phyloP scores from a whole-genome alignment of 1,284 basidiomycete species.

The Phaffia rhodozyma region DNA sequence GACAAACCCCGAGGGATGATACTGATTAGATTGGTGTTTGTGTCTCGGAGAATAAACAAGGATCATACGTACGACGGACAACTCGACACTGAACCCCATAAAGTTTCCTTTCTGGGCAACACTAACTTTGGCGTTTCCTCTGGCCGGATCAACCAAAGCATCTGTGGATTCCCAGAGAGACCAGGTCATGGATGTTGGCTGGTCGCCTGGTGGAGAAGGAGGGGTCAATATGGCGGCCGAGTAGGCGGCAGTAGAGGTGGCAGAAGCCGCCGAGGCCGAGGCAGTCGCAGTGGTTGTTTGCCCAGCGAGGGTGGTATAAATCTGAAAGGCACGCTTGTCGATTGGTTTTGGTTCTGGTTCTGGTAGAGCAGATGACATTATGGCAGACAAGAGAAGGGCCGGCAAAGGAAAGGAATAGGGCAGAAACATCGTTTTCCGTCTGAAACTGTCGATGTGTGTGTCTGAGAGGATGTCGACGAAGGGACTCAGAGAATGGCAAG shows the following conservation, averaged over 20 bases:
- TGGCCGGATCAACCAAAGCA: background rate
- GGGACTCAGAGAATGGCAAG: too few species aligned
- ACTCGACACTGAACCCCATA: constrained; percentile 14
- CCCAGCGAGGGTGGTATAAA: constrained; percentile 11
- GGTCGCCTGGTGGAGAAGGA: background rate
- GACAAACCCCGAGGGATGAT: background rate
- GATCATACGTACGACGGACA: background rate
- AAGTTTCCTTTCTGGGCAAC: constrained; percentile 16
- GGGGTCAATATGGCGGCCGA: background rate
- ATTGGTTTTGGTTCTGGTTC: background rate
- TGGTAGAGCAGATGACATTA: background rate
- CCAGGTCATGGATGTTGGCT: background rate
- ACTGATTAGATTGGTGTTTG: background rate
- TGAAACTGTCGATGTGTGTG: background rate
- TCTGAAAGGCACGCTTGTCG: constrained; percentile 6
- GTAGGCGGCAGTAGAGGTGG: background rate
- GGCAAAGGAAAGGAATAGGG: background rate
- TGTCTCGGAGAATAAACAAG: background rate
- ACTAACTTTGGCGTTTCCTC: background rate
- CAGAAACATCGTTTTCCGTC: background rate
- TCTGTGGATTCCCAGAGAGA: constrained; percentile 7
- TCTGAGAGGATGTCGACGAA: background rate
- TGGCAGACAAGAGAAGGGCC: background rate
- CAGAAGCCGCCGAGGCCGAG: background rate
- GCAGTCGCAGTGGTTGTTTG: background rate